These are phyloP conservation scores for Arthromyces matolae DNA, from an alignment of 768 basidiomycete species.

Conservation along the genomic window DNA sequence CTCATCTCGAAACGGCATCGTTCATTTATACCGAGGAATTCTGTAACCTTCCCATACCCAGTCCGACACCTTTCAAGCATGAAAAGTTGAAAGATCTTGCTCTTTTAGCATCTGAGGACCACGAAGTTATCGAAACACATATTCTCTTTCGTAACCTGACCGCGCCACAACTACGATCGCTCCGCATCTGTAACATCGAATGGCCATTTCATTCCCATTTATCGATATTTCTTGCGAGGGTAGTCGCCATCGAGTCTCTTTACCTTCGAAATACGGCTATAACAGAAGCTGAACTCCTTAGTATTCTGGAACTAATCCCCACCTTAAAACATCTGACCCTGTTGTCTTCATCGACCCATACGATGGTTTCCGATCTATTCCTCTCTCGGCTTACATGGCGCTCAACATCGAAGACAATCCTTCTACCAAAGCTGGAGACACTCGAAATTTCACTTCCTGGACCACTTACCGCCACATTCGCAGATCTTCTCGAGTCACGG, in stretches of 20 bases:
- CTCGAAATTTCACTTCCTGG: constrained; percentile 36
- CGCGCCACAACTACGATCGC: constrained; percentile 31
- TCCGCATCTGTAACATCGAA: constrained; percentile 37
- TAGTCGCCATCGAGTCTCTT: constrained; percentile 30
- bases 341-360: constrained; percentile 23
- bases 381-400: constrained; percentile 35
- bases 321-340: constrained; percentile 33
- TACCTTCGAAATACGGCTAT: constrained; percentile 37
- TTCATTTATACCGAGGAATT: constrained; percentile 16
- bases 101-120: constrained; percentile 34
- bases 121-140: constrained; percentile 32
- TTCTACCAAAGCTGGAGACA: constrained; percentile 31
- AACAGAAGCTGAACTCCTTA: constrained; percentile 31
- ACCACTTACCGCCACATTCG: constrained; percentile 29
- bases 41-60: constrained; percentile 2
- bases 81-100: constrained; percentile 31
- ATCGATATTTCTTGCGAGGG: constrained; percentile 29
- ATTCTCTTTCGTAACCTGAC: constrained; percentile 33
- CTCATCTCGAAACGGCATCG: constrained; percentile 14
- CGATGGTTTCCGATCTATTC: constrained; percentile 31
- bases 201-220: constrained; percentile 31
- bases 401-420: constrained; percentile 19
- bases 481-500: constrained; percentile 35
- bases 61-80: constrained; percentile 22
- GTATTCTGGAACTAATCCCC: constrained; percentile 29